These are phyloP conservation scores for Hyphopichia homilentoma DNA, from an alignment of 805 yeast species.

Conservation along the genomic window DNA sequence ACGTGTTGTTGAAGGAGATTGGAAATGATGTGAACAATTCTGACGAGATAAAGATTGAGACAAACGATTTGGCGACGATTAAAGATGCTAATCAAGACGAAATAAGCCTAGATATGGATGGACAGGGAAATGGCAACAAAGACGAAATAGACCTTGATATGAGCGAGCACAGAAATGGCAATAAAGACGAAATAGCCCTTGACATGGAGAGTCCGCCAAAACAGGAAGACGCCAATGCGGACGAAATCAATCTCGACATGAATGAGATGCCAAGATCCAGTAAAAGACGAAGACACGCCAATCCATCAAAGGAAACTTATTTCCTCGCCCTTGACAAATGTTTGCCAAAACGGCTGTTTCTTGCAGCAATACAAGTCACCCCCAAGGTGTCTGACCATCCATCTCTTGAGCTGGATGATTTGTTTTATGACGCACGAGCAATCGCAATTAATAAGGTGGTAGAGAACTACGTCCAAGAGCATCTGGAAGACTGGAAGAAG, in stretches of 20 bases:
- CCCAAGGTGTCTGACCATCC: conserved; percentile 12
- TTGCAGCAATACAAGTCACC: conserved; percentile 50
- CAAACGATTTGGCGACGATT: conserved; percentile 6
- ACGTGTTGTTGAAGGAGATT: too few relatives aligned
- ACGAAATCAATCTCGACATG: conserved; percentile 26
- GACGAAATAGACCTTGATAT: conserved; percentile 1
- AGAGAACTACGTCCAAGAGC: conserved; percentile 17
- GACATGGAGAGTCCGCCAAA: background rate
- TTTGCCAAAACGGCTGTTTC: conserved; percentile 55
- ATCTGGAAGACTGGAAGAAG: conserved; percentile 8
- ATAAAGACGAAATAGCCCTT: conserved; percentile 3
- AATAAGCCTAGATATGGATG: conserved; percentile 20
- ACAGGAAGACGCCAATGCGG: conserved; percentile 7
- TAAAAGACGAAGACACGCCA: background rate
- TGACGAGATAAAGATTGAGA: conserved; percentile 6
- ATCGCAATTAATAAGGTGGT: conserved; percentile 34
- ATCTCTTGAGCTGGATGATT: conserved; percentile 6
- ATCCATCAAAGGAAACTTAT: conserved; percentile 29
- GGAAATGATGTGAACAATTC: conserved; percentile 11
- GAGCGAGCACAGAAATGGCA: background rate
- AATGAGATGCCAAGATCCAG: conserved; percentile 6
- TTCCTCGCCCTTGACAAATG: conserved; percentile 88
- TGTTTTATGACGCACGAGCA: conserved; percentile 29
- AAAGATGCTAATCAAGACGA: conserved; percentile 12
- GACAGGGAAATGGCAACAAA: conserved; percentile 1